Percentiles rank a stretch among this genome's conserved stretches.
phyloP scores from a whole-genome alignment of 106 monocot genomes.

The Dendrobium chrysotoxum region DNA sequence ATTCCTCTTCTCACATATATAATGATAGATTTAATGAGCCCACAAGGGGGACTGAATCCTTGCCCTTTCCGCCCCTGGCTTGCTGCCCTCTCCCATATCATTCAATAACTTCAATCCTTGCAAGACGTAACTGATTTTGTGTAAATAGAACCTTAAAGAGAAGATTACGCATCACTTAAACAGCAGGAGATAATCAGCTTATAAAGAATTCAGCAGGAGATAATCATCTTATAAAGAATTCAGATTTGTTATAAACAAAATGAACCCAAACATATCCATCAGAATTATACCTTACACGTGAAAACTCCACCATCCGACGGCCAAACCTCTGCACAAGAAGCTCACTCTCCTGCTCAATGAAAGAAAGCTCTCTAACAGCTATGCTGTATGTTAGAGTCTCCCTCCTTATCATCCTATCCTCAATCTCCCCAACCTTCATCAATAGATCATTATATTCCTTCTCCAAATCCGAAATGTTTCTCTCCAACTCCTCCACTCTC shows the following conservation, averaged over 20 bases:
- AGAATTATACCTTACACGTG: constrained; percentile 30
- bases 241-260: background rate
- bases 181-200: background rate
- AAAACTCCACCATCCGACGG: constrained; percentile 20
- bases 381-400: constrained; percentile 63
- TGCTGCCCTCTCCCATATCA: too few relatives aligned
- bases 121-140: background rate
- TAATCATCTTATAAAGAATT: background rate
- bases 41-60: too few relatives aligned
- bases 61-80: too few relatives aligned
- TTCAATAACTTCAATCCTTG: too few relatives aligned
- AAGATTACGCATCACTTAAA: background rate
- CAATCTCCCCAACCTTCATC: constrained; percentile 60
- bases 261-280: background rate
- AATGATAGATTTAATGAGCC: too few relatives aligned
- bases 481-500: constrained; percentile 39
- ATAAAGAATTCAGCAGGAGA: background rate
- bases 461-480: constrained; percentile 25
- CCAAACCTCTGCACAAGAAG: constrained; percentile 55
- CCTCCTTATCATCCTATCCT: constrained; percentile 47
- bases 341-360: constrained; percentile 72
- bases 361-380: constrained; percentile 60
- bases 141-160: background rate
- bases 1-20: too few relatives aligned
- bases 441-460: constrained; percentile 55